Evolutionary conservation across 2,329 filamentous ascomycete species (phyloP), one percentile per base, ranked within the genome.

Genomic region (Graphilbum fragrans): DNA sequence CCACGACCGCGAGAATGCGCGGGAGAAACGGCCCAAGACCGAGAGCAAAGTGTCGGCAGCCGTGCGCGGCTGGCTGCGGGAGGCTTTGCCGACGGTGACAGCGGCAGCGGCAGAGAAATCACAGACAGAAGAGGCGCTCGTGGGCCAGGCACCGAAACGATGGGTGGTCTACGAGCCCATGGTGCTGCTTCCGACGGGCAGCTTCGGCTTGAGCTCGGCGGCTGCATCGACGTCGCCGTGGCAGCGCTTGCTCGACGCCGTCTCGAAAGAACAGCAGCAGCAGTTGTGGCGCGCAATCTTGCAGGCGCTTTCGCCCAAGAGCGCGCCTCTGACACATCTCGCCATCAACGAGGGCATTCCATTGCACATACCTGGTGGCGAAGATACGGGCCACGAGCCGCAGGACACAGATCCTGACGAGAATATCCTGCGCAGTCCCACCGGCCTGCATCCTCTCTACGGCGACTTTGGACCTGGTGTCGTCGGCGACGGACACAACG

Each of bases 391-490:
- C 4, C 34, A 22, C 8, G 20, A 23, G 5, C 14, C 5, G 23
- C 47, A 50, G 35, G 29, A 20, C 2, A 25, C 34, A 3, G 40
- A 37, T 33, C 40, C 41, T n/a, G 47, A 45, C 3, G 72, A 80
- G 49, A 94, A 94, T 55, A 62, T 82, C 14, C 68, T 93, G 43
- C 76, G 88, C 35, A 79, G 77, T 38, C 90, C 90, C 0, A 72
- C 68, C 34, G 73, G 80, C 17, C 66, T 95, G 23, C 68, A 70
- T 3, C 79, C 81, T 18, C 63, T 95, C 0, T 64, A 80, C 55
- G 87, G 87, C 19, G 67, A 81, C 55, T 94, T 94, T 56, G 86
- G 86, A 0, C 69, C 74, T 27, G 23, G 7, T 27, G 23, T 7
- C 19, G 22, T 27, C 23, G 23, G 17, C 22, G 16, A 29, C 37